These are phyloP conservation scores for Cyphellophora attinorum DNA, from an alignment of 2,329 filamentous ascomycete genomes.

Conservation along the genomic window DNA sequence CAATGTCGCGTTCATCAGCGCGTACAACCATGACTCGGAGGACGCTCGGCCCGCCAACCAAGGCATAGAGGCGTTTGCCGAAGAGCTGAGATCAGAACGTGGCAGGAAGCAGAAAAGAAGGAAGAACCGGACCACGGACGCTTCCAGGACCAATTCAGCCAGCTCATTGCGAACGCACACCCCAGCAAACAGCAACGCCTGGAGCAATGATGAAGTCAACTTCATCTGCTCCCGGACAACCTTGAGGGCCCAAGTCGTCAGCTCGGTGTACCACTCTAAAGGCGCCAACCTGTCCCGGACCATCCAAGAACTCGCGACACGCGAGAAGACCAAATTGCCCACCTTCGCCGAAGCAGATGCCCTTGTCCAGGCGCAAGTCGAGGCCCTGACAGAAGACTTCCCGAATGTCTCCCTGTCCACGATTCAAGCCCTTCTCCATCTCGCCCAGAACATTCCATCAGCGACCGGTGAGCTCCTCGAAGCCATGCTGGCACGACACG, in stretches of 20 bases:
- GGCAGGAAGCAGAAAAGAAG: constrained; percentile 20
- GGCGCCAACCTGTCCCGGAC: constrained; percentile 47
- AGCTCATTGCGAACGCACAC: constrained; percentile 15
- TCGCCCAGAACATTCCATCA: constrained; percentile 48
- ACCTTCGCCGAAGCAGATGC: constrained; percentile 29
- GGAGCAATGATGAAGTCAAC: constrained; percentile 51
- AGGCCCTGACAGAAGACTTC: constrained; percentile 47
- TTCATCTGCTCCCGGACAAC: constrained; percentile 47
- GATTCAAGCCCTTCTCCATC: constrained; percentile 43
- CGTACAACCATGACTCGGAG: constrained; percentile 45
- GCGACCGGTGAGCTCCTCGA: constrained; percentile 52
- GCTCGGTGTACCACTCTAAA: constrained; percentile 50
- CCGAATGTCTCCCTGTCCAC: constrained; percentile 39
- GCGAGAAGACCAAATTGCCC: constrained; percentile 32
- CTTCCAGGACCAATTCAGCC: constrained; percentile 18
- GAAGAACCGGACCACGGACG: constrained; percentile 14
- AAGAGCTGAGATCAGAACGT: constrained; percentile 35
- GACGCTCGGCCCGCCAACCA: constrained; percentile 43
- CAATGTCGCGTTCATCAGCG: constrained; percentile 67
- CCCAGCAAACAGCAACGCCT: constrained; percentile 39
- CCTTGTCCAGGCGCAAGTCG: constrained; percentile 38
- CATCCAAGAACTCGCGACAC: constrained; percentile 44
- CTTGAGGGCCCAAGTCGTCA: constrained; percentile 36
- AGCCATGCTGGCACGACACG: constrained; percentile 40
- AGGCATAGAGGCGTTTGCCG: constrained; percentile 74